Conservation (phyloP, 164 flowering plant genomes). For the Brasenia schreberi region DNA sequence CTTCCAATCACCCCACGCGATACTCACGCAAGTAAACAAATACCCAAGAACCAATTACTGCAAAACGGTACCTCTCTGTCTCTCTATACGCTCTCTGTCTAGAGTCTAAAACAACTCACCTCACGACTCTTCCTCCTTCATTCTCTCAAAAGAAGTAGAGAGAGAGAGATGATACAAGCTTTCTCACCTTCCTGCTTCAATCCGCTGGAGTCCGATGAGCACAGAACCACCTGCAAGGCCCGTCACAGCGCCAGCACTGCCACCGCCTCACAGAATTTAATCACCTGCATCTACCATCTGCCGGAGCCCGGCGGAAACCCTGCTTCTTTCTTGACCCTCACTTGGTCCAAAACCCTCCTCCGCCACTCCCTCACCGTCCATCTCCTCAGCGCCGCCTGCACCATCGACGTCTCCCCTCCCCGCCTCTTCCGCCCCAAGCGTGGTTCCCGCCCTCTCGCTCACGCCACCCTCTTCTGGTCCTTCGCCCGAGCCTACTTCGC, state of each 20-base stretch:
- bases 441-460: slow-evolving; percentile 25
- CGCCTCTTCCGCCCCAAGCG: slow-evolving; percentile 29
- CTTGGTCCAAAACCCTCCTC: slow-evolving; percentile 48
- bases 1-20: no score
- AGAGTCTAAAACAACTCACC: no score
- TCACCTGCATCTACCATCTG: slow-evolving; percentile 43
- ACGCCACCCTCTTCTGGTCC: slow-evolving; percentile 37
- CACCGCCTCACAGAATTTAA: slow-evolving; percentile 31
- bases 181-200: slow-evolving; percentile 36
- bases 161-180: neutral
- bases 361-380: slow-evolving; percentile 45
- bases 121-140: no score
- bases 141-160: neutral
- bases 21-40: no score
- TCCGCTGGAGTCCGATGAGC: slow-evolving; percentile 5
- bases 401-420: slow-evolving; percentile 40
- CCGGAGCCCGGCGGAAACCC: slow-evolving; percentile 13
- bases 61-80: no score
- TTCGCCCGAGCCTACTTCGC: slow-evolving; percentile 36
- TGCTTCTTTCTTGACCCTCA: slow-evolving; percentile 38
- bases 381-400: slow-evolving; percentile 35
- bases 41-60: no score
- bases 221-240: neutral
- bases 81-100: no score
- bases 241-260: slow-evolving; percentile 7